Percentiles rank a stretch among this genome's conserved stretches.
Evolutionary conservation across 2,329 filamentous ascomycete genomes (phyloP).

Genomic region (Diatrype stigma): DNA sequence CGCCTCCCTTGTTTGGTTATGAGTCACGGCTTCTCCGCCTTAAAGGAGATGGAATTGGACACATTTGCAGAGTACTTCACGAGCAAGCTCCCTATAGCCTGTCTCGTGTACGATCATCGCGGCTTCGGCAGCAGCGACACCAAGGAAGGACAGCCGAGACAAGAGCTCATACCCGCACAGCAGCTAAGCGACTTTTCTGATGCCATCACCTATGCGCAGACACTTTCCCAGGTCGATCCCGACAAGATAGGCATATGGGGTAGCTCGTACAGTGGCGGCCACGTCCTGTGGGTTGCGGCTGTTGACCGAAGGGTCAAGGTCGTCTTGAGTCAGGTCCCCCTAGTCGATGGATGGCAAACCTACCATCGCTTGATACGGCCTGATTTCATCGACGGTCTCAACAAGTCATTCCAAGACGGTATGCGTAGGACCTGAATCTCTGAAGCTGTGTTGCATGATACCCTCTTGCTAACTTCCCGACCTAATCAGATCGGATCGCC

Average conservation of each 20-base stretch:
- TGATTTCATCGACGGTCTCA: too few species aligned
- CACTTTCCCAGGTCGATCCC: conserved; percentile 14
- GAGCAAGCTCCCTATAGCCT: conserved; percentile 18
- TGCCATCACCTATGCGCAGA: conserved; percentile 34
- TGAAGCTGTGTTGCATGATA: too few species aligned
- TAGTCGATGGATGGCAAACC: conserved; percentile 22
- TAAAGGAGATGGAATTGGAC: conserved; percentile 1
- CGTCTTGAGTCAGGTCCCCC: conserved; percentile 33
- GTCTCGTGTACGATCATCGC: conserved; percentile 32
- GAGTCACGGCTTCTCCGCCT: too few species aligned
- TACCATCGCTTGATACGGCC: too few species aligned
- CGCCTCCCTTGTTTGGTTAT: conserved; percentile 3
- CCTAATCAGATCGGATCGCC: too few species aligned
- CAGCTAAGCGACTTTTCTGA: conserved; percentile 32
- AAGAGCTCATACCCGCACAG: conserved; percentile 26
- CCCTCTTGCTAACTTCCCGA: too few species aligned
- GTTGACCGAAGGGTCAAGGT: conserved; percentile 35
- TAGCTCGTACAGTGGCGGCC: conserved; percentile 32
- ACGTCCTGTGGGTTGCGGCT: conserved; percentile 34
- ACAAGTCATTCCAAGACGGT: too few species aligned
- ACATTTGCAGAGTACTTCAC: conserved; percentile 19
- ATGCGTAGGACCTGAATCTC: too few species aligned
- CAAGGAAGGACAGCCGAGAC: conserved; percentile 21
- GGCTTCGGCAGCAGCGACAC: conserved; percentile 28
- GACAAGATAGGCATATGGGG: conserved; percentile 32